phyloP scores from a whole-genome alignment of 441 rosid genomes.

The Erodium texanum region DNA sequence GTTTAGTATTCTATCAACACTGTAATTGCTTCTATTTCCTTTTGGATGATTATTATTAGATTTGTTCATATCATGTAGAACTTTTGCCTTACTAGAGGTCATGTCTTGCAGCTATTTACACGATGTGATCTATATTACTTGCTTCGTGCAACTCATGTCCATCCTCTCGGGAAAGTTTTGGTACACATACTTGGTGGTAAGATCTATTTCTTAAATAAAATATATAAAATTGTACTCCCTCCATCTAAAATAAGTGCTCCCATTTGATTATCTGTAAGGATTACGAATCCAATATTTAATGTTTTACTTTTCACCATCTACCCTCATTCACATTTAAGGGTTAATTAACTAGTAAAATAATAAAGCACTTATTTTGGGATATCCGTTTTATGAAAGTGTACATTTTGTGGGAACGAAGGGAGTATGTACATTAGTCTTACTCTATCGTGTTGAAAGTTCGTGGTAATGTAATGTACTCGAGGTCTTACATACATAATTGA shows the following conservation, averaged over 20 bases:
- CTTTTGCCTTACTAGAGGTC: slow-evolving; percentile 8
- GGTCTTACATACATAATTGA: neutral
- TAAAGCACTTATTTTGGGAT: neutral
- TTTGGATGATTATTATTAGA: neutral
- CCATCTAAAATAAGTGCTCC: no score
- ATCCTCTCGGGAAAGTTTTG: slow-evolving; percentile 77
- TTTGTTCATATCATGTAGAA: neutral
- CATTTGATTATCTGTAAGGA: no score
- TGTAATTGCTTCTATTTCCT: slow-evolving; percentile 6
- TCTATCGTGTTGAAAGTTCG: neutral
- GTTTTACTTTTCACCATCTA: no score
- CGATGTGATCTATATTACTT: slow-evolving; percentile 67
- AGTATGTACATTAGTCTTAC: neutral
- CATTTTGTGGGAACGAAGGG: neutral
- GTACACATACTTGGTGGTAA: slow-evolving; percentile 69
- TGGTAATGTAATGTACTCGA: neutral
- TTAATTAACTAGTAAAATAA: no score
- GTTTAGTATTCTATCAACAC: slow-evolving; percentile 4
- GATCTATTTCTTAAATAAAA: slow-evolving; percentile 19
- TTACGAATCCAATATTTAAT: no score
- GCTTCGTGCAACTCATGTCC: slow-evolving; percentile 67
- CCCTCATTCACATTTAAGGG: no score
- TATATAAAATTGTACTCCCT: no score
- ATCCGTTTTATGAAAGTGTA: neutral
- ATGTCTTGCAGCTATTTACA: slow-evolving; percentile 56